Evolutionary conservation across 768 basidiomycete genomes (phyloP).

Genomic region (Mycena vulgaris): DNA sequence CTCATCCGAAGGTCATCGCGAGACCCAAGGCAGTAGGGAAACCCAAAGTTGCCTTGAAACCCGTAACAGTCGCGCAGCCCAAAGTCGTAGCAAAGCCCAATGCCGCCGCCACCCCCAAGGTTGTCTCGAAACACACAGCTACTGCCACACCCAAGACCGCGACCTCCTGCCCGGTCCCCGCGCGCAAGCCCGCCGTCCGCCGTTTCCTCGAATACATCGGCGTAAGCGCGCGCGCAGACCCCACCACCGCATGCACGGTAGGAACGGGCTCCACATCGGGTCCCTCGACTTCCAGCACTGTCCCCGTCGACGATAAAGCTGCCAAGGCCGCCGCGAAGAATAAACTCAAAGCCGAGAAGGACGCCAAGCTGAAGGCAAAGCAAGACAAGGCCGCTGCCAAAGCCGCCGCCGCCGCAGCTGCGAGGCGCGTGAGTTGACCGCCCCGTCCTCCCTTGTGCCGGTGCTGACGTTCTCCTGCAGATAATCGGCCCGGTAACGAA

Average conservation of each 20-base stretch:
- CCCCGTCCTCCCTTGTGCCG: neutral
- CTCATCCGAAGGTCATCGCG: too few species aligned
- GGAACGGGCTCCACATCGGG: constrained; percentile 5
- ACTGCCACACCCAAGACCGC: neutral
- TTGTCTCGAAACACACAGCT: neutral
- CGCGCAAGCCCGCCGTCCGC: constrained; percentile 9
- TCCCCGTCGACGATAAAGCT: constrained; percentile 3
- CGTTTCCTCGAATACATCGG: constrained; percentile 33
- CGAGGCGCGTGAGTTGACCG: constrained; percentile 20
- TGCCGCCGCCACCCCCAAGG: neutral
- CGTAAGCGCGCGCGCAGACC: constrained; percentile 4
- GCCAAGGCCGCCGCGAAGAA: constrained; percentile 25
- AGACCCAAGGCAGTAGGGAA: too few species aligned
- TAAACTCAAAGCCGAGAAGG: neutral
- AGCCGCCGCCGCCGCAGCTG: neutral
- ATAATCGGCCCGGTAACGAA: constrained; percentile 25
- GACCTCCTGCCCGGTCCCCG: constrained; percentile 7
- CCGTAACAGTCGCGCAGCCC: neutral
- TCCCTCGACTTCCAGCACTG: neutral
- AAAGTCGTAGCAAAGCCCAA: constrained; percentile 5
- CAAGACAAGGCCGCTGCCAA: neutral
- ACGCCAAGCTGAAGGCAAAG: neutral
- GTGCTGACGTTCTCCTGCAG: neutral
- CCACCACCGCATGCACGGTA: constrained; percentile 5
- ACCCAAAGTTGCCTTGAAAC: too few species aligned